Conservation (phyloP, 1,284 basidiomycete species). For the Leccinum ponderosum region DNA sequence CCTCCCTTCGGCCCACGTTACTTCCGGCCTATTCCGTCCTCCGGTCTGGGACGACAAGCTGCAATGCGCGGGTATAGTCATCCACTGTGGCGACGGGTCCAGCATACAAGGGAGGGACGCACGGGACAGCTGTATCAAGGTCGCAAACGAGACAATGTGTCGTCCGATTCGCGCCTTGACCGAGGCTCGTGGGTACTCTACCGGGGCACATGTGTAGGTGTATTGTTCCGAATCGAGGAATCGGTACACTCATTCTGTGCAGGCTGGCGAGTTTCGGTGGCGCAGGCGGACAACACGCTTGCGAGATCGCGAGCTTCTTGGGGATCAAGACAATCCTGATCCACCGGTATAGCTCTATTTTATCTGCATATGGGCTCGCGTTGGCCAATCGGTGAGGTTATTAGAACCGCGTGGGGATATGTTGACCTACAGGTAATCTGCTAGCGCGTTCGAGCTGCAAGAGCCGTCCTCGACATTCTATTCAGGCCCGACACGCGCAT, state of each 20-base stretch:
- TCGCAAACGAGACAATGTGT: constrained; percentile 93
- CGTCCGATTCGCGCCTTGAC: constrained; percentile 91
- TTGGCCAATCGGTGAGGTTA: constrained; percentile 70
- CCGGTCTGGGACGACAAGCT: constrained; percentile 32
- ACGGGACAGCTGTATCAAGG: constrained; percentile 74
- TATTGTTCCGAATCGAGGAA: neutral
- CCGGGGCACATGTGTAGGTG: constrained; percentile 71
- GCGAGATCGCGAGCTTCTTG: constrained; percentile 68
- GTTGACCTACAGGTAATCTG: constrained; percentile 1
- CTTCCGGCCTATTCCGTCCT: constrained; percentile 61
- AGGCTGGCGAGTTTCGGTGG: constrained; percentile 83
- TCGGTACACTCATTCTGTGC: neutral
- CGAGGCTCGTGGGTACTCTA: constrained; percentile 86
- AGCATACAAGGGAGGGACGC: constrained; percentile 1
- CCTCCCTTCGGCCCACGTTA: constrained; percentile 63
- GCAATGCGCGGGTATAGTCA: no score
- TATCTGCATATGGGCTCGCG: constrained; percentile 79
- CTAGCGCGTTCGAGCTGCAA: constrained; percentile 81
- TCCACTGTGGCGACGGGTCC: no score
- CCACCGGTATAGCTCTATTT: constrained; percentile 72
- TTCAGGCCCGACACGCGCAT: constrained; percentile 50
- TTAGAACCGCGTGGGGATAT: neutral
- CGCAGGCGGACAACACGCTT: constrained; percentile 81
- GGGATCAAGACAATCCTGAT: constrained; percentile 74
- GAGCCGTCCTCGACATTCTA: constrained; percentile 84